A percentile compares a stretch with the other conserved stretches of the same genome.
Evolutionary conservation across 2,329 filamentous ascomycete genomes (phyloP).

Genomic region (Alternaria gansuensis): DNA sequence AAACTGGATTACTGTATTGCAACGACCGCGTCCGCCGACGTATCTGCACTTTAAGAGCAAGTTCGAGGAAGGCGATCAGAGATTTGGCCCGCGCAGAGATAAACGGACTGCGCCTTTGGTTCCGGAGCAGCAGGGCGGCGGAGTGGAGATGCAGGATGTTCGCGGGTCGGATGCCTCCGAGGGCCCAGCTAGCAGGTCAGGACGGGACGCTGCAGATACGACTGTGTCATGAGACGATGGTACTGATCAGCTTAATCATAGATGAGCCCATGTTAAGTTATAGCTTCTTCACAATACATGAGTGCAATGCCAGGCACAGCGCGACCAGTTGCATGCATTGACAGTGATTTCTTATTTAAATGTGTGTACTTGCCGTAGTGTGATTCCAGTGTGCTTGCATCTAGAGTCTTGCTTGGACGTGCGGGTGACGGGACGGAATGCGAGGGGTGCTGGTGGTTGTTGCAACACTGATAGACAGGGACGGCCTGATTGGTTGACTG

Average conservation of each 20-base stretch:
- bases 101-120: slow-evolving; percentile 60
- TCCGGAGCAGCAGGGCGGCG: slow-evolving; percentile 62
- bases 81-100: slow-evolving; percentile 71
- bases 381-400: neutral
- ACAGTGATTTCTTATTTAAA: neutral
- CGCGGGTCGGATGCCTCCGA: slow-evolving; percentile 44
- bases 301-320: slow-evolving; percentile 1
- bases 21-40: slow-evolving; percentile 83
- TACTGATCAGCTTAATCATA: slow-evolving; percentile 13
- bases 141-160: slow-evolving; percentile 75
- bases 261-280: slow-evolving; percentile 12
- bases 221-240: slow-evolving; percentile 22
- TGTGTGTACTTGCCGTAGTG: neutral
- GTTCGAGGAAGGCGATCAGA: slow-evolving; percentile 83
- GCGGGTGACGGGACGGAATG: slow-evolving; percentile 31
- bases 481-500: slow-evolving; percentile 50
- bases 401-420: neutral
- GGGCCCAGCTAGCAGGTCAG: slow-evolving; percentile 41
- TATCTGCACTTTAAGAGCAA: slow-evolving; percentile 86
- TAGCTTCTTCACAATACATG: slow-evolving; percentile 7
- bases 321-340: neutral
- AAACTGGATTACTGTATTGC: slow-evolving; percentile 84
- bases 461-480: slow-evolving; percentile 45
- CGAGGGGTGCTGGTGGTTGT: slow-evolving; percentile 46
- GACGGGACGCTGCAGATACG: slow-evolving; percentile 24